Percentiles rank a stretch among this genome's conserved stretches.
phyloP scores from a whole-genome alignment of 345 rosid genomes.

The Citrus trifoliata region DNA sequence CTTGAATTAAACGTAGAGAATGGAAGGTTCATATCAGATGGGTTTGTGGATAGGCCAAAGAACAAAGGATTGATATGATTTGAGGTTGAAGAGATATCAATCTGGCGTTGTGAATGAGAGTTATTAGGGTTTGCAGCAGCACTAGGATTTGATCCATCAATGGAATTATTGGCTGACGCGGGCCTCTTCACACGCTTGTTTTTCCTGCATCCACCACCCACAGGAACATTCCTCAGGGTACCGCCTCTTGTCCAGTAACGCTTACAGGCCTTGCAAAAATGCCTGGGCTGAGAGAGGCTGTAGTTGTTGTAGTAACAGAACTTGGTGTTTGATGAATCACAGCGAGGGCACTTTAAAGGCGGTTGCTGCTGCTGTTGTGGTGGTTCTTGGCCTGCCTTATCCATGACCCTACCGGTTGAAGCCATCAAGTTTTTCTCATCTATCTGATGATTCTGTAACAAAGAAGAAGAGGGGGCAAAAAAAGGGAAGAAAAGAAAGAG shows the following conservation, averaged over 20 bases:
- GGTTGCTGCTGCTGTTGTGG: constrained; percentile 37
- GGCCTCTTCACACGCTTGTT: constrained; percentile 63
- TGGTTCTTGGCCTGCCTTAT: constrained; percentile 34
- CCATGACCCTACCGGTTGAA: constrained; percentile 39
- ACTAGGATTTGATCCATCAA: constrained; percentile 23
- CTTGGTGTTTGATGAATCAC: constrained; percentile 72
- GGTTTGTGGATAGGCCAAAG: constrained; percentile 49
- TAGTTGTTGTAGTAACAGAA: constrained; percentile 83
- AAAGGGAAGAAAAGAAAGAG: constrained; percentile 14
- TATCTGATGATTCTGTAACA: constrained; percentile 38
- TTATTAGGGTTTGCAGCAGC: constrained; percentile 21
- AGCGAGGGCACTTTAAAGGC: constrained; percentile 71
- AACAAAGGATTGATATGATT: constrained; percentile 55
- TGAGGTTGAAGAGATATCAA: constrained; percentile 37
- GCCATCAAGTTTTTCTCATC: constrained; percentile 55
- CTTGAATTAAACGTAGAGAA: constrained; percentile 44
- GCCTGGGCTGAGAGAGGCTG: constrained; percentile 67
- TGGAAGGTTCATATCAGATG: constrained; percentile 43
- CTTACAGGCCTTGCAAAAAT: constrained; percentile 76
- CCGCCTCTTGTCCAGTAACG: constrained; percentile 78
- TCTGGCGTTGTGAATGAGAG: constrained; percentile 34
- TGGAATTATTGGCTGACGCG: constrained; percentile 12
- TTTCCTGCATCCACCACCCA: constrained; percentile 73
- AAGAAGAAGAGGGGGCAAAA: constrained; percentile 11
- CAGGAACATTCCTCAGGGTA: constrained; percentile 66